Evolutionary conservation across 306 rosid genomes (phyloP).

Genomic region (Adenanthera pavonina): DNA sequence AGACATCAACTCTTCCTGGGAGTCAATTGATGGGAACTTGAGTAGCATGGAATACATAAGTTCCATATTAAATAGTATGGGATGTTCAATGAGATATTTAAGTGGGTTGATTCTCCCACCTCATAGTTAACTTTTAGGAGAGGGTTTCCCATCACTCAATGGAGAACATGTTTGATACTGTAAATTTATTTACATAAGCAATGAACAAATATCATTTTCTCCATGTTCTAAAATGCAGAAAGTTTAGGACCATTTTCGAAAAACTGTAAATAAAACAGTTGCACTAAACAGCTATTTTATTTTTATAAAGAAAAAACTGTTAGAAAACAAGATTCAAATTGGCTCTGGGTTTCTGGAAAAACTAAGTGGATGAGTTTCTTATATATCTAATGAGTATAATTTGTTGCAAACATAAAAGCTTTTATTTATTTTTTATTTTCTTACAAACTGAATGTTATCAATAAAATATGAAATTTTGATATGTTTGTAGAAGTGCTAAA

Average conservation of each 20-base stretch:
- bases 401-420: conserved; percentile 1
- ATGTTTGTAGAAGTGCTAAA: background rate
- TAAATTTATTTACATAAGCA: background rate
- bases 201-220: background rate
- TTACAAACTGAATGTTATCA: background rate
- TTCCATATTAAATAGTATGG: no score
- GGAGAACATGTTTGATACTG: background rate
- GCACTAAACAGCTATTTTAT: background rate
- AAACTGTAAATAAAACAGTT: background rate
- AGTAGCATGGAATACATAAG: no score
- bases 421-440: background rate
- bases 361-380: background rate
- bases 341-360: background rate
- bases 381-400: background rate
- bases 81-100: no score
- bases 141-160: no score
- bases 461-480: background rate
- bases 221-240: background rate
- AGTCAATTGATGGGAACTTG: no score
- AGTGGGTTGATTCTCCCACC: no score
- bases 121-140: no score
- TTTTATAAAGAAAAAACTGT: background rate
- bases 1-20: no score
- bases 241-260: background rate
- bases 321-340: background rate